Percentiles rank a stretch among this genome's conserved stretches.
phyloP scores from a whole-genome alignment of 208 protist species.

The Leishmania turanica region DNA sequence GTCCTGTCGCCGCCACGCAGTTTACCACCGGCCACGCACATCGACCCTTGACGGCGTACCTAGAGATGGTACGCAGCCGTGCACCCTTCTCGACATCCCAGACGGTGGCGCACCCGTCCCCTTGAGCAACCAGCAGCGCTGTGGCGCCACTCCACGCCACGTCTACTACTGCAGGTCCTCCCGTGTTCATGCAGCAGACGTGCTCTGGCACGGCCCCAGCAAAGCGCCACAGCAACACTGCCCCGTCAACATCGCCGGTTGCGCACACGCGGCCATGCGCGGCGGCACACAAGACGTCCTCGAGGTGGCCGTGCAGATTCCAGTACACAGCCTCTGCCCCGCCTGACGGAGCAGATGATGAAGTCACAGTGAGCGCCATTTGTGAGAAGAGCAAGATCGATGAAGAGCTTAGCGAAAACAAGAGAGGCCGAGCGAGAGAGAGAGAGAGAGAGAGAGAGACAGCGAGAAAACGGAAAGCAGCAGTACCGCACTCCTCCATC shows the following conservation, averaged over 20 bases:
- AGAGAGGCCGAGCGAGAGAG: neutral
- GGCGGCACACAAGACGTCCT: slow-evolving; percentile 52
- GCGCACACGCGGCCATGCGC: slow-evolving; percentile 47
- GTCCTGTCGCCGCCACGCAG: slow-evolving; percentile 32
- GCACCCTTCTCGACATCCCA: slow-evolving; percentile 71
- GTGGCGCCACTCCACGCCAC: slow-evolving; percentile 41
- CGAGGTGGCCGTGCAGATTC: slow-evolving; percentile 68
- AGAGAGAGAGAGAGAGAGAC: neutral
- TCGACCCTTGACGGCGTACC: slow-evolving; percentile 39
- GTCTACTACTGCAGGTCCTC: slow-evolving; percentile 65
- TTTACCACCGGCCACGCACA: slow-evolving; percentile 83
- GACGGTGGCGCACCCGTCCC: slow-evolving; percentile 58
- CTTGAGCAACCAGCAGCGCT: slow-evolving; percentile 64
- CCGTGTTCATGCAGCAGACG: slow-evolving; percentile 58
- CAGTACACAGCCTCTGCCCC: slow-evolving; percentile 27
- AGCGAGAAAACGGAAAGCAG: neutral
- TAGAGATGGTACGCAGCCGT: slow-evolving; percentile 33
- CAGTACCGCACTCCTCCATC: neutral
- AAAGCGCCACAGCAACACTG: slow-evolving; percentile 63
- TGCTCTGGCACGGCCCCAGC: slow-evolving; percentile 32
- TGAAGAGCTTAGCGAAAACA: neutral
- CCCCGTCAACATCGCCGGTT: slow-evolving; percentile 57
- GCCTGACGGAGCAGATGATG: slow-evolving; percentile 15
- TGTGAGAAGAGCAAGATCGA: neutral
- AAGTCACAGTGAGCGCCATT: slow-evolving; percentile 47